Conservation (phyloP, 2,329 filamentous ascomycete genomes). For the Aspergillus japonicus region DNA sequence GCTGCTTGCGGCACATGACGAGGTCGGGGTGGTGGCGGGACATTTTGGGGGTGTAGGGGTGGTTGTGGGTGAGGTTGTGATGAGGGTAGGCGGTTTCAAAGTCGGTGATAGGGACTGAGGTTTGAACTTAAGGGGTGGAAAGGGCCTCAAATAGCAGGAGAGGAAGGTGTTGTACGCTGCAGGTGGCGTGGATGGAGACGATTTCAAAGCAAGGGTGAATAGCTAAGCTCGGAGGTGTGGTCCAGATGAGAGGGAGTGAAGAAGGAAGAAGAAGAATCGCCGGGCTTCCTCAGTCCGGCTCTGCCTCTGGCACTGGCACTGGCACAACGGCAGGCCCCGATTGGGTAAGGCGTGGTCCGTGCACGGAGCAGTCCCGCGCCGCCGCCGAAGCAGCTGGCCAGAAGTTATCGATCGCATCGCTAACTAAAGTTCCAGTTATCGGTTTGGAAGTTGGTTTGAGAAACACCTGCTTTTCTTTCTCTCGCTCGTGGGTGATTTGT, state of each 20-base stretch:
- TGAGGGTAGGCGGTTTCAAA: no score
- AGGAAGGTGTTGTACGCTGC: background rate
- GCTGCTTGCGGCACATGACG: slow-evolving; percentile 99
- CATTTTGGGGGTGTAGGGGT: slow-evolving; percentile 55
- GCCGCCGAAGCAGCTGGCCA: background rate
- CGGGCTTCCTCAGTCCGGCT: background rate
- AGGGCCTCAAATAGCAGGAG: no score
- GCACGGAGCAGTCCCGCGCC: background rate
- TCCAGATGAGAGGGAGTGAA: background rate
- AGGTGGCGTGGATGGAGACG: background rate
- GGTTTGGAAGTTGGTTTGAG: no score
- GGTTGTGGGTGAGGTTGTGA: background rate
- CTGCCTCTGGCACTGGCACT: no score
- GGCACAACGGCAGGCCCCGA: background rate
- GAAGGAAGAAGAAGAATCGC: background rate
- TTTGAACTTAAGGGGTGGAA: no score
- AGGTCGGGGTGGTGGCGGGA: slow-evolving; percentile 96
- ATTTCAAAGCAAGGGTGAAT: background rate
- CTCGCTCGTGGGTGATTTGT: no score
- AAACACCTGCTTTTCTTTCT: no score
- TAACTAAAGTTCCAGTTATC: no score
- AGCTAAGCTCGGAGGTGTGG: background rate
- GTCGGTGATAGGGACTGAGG: no score
- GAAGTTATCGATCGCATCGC: no score
- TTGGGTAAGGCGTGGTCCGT: slow-evolving; percentile 1